These are phyloP conservation scores for Rhizopogon roseolus DNA, from an alignment of 768 basidiomycete species.

Conservation along the genomic window DNA sequence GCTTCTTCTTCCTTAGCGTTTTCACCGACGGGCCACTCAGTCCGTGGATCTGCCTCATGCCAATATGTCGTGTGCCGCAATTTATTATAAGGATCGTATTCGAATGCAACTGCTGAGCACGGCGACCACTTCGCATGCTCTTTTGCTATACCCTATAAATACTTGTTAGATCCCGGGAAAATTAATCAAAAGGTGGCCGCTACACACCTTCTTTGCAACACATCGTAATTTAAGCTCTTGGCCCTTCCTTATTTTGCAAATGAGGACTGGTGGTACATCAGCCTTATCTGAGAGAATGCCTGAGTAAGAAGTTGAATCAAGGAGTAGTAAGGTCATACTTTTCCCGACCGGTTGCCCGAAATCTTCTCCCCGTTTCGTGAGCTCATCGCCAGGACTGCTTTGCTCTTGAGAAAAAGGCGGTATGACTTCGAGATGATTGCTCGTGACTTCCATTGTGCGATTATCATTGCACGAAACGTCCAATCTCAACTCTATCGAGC, in stretches of 20 bases:
- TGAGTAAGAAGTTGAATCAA: slow-evolving; percentile 3
- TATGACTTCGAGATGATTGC: slow-evolving; percentile 71
- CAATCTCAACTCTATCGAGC: slow-evolving; percentile 80
- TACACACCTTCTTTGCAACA: slow-evolving; percentile 85
- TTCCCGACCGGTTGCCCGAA: slow-evolving; percentile 87
- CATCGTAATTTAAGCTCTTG: slow-evolving; percentile 86
- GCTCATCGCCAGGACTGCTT: slow-evolving; percentile 56
- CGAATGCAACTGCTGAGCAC: slow-evolving; percentile 89
- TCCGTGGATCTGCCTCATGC: slow-evolving; percentile 77
- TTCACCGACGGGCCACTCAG: slow-evolving; percentile 88
- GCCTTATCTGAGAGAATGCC: slow-evolving; percentile 47
- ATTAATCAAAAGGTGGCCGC: background rate
- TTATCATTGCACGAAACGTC: slow-evolving; percentile 70
- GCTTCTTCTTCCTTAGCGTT: slow-evolving; percentile 85
- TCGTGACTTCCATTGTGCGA: slow-evolving; percentile 81
- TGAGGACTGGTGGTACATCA: slow-evolving; percentile 62
- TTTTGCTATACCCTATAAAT: slow-evolving; percentile 87
- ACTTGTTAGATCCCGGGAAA: background rate
- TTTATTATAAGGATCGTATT: slow-evolving; percentile 98
- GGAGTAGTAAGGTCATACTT: slow-evolving; percentile 39
- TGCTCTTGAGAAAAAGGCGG: slow-evolving; percentile 35
- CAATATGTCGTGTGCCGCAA: slow-evolving; percentile 94
- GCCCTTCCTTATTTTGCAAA: slow-evolving; percentile 90
- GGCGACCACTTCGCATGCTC: slow-evolving; percentile 99
- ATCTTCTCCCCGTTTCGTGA: slow-evolving; percentile 64